phyloP scores from a whole-genome alignment of 1,139 yeast species.

The Pichia sp. region DNA sequence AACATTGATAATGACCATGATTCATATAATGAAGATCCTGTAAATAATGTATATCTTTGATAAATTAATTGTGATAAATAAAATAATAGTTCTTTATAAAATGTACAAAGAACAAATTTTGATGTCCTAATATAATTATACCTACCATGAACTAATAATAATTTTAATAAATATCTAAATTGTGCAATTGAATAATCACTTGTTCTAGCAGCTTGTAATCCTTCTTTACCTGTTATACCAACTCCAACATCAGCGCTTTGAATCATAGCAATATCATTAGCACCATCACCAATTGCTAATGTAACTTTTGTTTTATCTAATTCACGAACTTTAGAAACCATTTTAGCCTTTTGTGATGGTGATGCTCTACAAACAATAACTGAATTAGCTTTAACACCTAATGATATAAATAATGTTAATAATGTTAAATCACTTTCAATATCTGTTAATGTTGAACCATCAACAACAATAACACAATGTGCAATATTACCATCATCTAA shows the following conservation, averaged over 20 bases:
- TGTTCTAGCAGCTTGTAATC: slow-evolving; percentile 91
- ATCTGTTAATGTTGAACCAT: slow-evolving; percentile 72
- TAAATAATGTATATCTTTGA: slow-evolving; percentile 81
- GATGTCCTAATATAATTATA: slow-evolving; percentile 90
- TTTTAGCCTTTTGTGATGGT: slow-evolving; percentile 89
- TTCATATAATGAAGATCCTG: slow-evolving; percentile 91
- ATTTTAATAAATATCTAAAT: slow-evolving; percentile 73
- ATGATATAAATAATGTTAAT: slow-evolving; percentile 69
- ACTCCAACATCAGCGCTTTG: slow-evolving; percentile 97
- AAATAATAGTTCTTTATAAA: slow-evolving; percentile 87
- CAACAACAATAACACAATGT: slow-evolving; percentile 89
- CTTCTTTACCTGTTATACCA: slow-evolving; percentile 96
- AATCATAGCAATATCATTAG: slow-evolving; percentile 98
- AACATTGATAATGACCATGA: slow-evolving; percentile 97
- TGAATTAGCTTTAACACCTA: slow-evolving; percentile 83
- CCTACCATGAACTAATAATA: slow-evolving; percentile 88
- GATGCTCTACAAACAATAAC: slow-evolving; percentile 95
- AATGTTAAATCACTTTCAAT: slow-evolving; percentile 69
- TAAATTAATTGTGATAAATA: slow-evolving; percentile 83
- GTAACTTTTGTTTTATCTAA: slow-evolving; percentile 67
- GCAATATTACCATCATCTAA: slow-evolving; percentile 70
- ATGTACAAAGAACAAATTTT: slow-evolving; percentile 87
- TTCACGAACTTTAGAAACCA: slow-evolving; percentile 73
- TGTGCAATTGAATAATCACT: slow-evolving; percentile 96
- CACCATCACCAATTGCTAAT: slow-evolving; percentile 98